These are phyloP conservation scores for Crithidia expoeki DNA, from an alignment of 208 protist species.

Conservation along the genomic window DNA sequence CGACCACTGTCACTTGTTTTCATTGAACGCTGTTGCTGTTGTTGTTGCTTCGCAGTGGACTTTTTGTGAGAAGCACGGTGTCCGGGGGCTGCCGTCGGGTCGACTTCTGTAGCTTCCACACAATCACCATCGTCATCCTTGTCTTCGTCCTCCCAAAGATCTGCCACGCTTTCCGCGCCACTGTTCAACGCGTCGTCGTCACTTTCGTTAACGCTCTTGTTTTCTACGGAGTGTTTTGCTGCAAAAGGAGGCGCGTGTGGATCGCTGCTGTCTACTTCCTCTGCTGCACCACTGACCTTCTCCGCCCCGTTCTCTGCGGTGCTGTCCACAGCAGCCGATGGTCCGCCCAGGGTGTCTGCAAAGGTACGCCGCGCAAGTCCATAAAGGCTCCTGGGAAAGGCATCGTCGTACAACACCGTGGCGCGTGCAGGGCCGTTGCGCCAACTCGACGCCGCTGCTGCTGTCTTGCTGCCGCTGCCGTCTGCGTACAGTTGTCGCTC, in stretches of 20 bases:
- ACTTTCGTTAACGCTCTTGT: not conserved
- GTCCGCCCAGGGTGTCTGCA: slow-evolving; percentile 9
- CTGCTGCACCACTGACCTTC: not conserved
- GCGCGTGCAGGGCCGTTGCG: slow-evolving; percentile 20
- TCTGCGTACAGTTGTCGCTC: slow-evolving; percentile 40
- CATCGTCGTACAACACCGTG: slow-evolving; percentile 61
- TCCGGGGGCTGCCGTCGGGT: slow-evolving; percentile 33
- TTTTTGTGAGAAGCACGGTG: not conserved
- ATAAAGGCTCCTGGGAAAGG: slow-evolving; percentile 55
- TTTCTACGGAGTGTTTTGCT: no score
- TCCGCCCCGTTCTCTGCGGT: not conserved
- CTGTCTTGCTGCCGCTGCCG: not conserved
- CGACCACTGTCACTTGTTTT: not conserved
- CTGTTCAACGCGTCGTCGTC: slow-evolving; percentile 21
- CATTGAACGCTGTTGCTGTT: not conserved
- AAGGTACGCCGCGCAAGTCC: slow-evolving; percentile 50
- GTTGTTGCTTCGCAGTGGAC: not conserved
- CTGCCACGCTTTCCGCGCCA: slow-evolving; percentile 22
- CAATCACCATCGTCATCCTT: slow-evolving; percentile 18
- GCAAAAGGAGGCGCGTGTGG: not conserved
- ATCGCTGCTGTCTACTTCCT: not conserved
- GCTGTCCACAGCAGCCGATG: not conserved
- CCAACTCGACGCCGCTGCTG: not conserved
- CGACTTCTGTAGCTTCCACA: not conserved
- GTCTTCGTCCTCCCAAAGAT: slow-evolving; percentile 27